These are phyloP conservation scores for Leccinum incarnatum DNA, from an alignment of 768 basidiomycete genomes.

Conservation along the genomic window DNA sequence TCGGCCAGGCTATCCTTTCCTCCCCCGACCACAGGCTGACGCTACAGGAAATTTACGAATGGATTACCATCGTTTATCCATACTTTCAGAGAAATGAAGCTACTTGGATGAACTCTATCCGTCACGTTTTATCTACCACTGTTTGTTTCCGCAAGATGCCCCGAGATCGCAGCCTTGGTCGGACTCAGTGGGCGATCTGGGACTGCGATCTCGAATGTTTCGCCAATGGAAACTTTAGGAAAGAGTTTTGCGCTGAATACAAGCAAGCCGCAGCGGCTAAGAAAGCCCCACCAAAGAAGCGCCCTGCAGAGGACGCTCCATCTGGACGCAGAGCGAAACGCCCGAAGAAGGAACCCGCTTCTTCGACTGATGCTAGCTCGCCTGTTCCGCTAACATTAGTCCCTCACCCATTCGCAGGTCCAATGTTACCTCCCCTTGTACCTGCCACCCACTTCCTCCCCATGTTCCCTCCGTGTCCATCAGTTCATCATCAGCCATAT, in stretches of 20 bases:
- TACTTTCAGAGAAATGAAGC: constrained; percentile 89
- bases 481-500: constrained; percentile 71
- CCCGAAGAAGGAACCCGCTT: constrained; percentile 36
- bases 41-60: constrained; percentile 94
- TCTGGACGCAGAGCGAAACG: constrained; percentile 48
- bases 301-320: constrained; percentile 35
- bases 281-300: constrained; percentile 36
- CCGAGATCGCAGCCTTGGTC: constrained; percentile 72
- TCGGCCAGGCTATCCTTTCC: constrained; percentile 91
- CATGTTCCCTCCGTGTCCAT: constrained; percentile 54
- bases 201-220: constrained; percentile 83
- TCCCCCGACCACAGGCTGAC: constrained; percentile 82
- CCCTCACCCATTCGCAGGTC: constrained; percentile 11
- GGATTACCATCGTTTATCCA: constrained; percentile 91
- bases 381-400: constrained; percentile 22
- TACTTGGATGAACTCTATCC: constrained; percentile 98
- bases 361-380: constrained; percentile 25
- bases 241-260: constrained; percentile 46
- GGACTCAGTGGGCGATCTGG: constrained; percentile 86
- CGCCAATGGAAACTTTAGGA: constrained; percentile 76
- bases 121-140: constrained; percentile 94
- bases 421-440: constrained; percentile 22
- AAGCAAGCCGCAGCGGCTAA: constrained; percentile 31
- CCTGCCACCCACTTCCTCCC: constrained; percentile 27
- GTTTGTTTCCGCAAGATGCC: constrained; percentile 85